phyloP scores from a whole-genome alignment of 2,329 filamentous ascomycete species.

The Phyllosticta ampelicida region DNA sequence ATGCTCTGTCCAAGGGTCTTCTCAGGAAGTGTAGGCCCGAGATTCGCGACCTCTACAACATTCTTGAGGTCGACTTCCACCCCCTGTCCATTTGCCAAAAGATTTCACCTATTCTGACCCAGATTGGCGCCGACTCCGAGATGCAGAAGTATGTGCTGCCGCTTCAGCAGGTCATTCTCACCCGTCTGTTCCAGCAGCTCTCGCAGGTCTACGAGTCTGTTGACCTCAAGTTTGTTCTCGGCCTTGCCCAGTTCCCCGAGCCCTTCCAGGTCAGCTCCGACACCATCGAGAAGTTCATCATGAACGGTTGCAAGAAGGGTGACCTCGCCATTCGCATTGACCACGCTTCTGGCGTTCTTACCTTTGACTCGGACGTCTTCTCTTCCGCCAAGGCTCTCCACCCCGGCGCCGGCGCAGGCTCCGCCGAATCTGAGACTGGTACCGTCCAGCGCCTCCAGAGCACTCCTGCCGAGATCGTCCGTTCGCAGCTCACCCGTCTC shows the following conservation, averaged over 20 bases:
- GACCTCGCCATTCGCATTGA: constrained; percentile 94
- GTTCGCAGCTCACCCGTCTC: constrained; percentile 83
- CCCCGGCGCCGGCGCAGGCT: constrained; percentile 71
- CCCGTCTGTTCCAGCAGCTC: constrained; percentile 94
- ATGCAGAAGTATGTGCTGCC: constrained; percentile 96
- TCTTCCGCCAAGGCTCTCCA: constrained; percentile 90
- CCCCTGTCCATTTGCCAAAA: constrained; percentile 98
- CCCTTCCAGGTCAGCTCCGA: constrained; percentile 84
- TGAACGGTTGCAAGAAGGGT: constrained; percentile 99
- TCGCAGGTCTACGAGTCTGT: constrained; percentile 99
- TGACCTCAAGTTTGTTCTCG: constrained; percentile 84
- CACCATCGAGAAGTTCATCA: constrained; percentile 99
- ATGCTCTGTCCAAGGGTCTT: constrained; percentile 88
- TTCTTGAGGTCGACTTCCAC: constrained; percentile 98
- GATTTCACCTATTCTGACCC: constrained; percentile 87
- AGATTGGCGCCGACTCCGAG: constrained; percentile 87
- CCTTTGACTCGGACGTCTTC: constrained; percentile 97
- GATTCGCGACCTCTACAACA: constrained; percentile 96
- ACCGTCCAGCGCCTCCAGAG: constrained; percentile 92
- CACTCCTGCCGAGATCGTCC: constrained; percentile 94
- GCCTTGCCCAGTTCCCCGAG: constrained; percentile 89
- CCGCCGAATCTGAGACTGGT: constrained; percentile 72
- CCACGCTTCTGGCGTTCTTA: constrained; percentile 87
- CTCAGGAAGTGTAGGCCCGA: constrained; percentile 87
- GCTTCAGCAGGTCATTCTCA: constrained; percentile 96